A percentile compares a stretch with the other conserved stretches of the same genome.
phyloP scores from a whole-genome alignment of 345 rosid genomes.

The Passiflora organensis region DNA sequence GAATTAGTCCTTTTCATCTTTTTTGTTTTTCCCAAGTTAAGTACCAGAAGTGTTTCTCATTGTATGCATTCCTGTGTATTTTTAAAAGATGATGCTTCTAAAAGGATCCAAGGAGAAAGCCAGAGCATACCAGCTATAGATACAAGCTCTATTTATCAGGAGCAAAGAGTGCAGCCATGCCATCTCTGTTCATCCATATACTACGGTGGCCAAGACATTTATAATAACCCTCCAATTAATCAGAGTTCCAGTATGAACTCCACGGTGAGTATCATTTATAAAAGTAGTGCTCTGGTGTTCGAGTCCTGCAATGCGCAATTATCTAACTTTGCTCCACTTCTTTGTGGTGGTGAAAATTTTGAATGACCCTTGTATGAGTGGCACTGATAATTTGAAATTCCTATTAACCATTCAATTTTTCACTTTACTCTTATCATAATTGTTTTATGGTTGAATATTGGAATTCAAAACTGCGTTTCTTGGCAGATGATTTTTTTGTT shows the following conservation, averaged over 20 bases:
- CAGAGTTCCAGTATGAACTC: conserved; percentile 42
- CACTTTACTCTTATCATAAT: too few species aligned
- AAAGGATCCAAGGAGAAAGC: conserved; percentile 27
- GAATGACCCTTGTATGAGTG: not conserved
- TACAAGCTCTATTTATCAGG: conserved; percentile 38
- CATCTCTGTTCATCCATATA: conserved; percentile 77
- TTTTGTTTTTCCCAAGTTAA: not conserved
- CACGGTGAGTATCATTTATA: conserved; percentile 31
- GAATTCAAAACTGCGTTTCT: too few species aligned
- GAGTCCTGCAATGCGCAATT: too few species aligned
- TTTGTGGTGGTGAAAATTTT: too few species aligned
- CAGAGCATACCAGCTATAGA: conserved; percentile 28
- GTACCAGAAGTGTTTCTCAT: not conserved
- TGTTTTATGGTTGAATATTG: too few species aligned
- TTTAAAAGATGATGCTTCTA: conserved; percentile 35
- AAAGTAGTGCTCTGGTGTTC: too few species aligned
- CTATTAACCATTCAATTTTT: too few species aligned
- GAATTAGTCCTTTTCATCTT: not conserved
- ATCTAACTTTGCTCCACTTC: too few species aligned
- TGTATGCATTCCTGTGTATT: not conserved
- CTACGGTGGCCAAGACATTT: conserved; percentile 76
- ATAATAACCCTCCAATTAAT: conserved; percentile 34
- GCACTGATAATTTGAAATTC: too few species aligned
- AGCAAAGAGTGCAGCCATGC: conserved; percentile 62
- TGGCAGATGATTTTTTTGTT: too few species aligned